A percentile compares a stretch with the other conserved stretches of the same genome.
phyloP scores from a whole-genome alignment of 148 eudicot species.

The Salicornia ramosissima region DNA sequence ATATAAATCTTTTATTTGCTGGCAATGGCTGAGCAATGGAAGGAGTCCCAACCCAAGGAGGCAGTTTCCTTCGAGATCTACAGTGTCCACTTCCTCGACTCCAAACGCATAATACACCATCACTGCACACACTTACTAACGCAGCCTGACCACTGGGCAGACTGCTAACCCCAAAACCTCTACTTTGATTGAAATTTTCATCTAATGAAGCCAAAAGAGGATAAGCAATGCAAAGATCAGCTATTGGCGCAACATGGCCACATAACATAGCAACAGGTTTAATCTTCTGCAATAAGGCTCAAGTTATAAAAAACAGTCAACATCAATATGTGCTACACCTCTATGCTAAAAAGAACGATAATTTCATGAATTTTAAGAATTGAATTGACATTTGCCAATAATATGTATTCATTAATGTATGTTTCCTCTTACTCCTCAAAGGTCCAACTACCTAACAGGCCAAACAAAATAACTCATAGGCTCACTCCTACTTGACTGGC shows the following conservation, averaged over 20 bases:
- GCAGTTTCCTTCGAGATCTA: constrained; percentile 84
- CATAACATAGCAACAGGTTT: constrained; percentile 80
- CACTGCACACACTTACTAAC: constrained; percentile 80
- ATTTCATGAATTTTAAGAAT: not conserved
- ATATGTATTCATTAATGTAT: not conserved
- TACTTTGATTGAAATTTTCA: constrained; percentile 35
- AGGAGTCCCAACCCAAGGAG: constrained; percentile 94
- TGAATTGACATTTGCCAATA: not conserved
- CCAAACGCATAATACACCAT: constrained; percentile 95
- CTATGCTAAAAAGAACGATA: not conserved
- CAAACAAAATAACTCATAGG: not conserved
- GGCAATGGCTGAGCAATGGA: constrained; percentile 57
- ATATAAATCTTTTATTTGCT: constrained; percentile 71
- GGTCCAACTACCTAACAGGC: not conserved
- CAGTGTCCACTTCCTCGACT: constrained; percentile 90
- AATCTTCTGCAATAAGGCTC: constrained; percentile 50
- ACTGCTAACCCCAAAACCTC: constrained; percentile 30
- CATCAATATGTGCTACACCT: not conserved
- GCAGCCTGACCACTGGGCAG: constrained; percentile 47
- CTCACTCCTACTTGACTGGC: not conserved
- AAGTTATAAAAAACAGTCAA: constrained; percentile 10
- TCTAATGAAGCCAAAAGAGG: constrained; percentile 53
- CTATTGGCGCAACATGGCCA: constrained; percentile 88
- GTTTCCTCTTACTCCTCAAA: not conserved
- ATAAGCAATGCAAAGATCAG: constrained; percentile 67